Evolutionary conservation across 2,329 filamentous ascomycete species (phyloP), one percentile per base, ranked within the genome.

Genomic region (Scedosporium aurantiacum): DNA sequence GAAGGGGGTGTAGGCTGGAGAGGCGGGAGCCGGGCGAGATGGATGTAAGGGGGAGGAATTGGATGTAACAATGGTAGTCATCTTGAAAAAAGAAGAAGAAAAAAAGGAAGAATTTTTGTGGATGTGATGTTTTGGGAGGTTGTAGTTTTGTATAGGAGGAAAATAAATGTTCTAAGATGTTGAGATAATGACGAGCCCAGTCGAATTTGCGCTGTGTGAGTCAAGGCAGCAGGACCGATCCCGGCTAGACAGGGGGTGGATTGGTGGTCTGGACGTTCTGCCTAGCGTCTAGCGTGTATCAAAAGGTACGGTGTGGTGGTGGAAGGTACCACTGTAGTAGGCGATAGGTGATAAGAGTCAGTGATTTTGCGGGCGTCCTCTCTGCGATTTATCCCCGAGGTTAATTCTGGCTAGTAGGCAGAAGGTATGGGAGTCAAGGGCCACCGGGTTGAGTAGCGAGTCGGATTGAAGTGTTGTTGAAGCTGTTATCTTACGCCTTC

Each of bases 1-100:
- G 59, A 56, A 67, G 43, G 71, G 68, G 47, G 66, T 60, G 63
- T 72, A 66, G 66, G 77, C 75, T 58, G 78, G 68, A 41, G 76
- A 75, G 66, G 74, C 72, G 28, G 60, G 68, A 67, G 64, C 68
- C 62, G 63, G 70, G 67, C 63, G 72, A 66, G 64, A 69, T 62
- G 62, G 67, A 67, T 66, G 63, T 64, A 57, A 61, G 28, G 67
- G 65, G 62, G 58, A 60, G 43, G 58, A 28, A 56, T 50, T 43
- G 41, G 55, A 52, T 54, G 14, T 62, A 21, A 43, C 18, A 21
- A 27, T 23, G 18, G 61, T 40, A n/a, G 57, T 52, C 57, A 63
- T 64, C 28, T 55, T 62, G 54, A 58, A 61, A 21, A 54, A 50
- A 43, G 32, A 41, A 23, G 43, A 23, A 27, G 6, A 41, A 58